Base-by-base conservation (phyloP, 768 basidiomycete genomes). In the Russula virescens region DNA sequence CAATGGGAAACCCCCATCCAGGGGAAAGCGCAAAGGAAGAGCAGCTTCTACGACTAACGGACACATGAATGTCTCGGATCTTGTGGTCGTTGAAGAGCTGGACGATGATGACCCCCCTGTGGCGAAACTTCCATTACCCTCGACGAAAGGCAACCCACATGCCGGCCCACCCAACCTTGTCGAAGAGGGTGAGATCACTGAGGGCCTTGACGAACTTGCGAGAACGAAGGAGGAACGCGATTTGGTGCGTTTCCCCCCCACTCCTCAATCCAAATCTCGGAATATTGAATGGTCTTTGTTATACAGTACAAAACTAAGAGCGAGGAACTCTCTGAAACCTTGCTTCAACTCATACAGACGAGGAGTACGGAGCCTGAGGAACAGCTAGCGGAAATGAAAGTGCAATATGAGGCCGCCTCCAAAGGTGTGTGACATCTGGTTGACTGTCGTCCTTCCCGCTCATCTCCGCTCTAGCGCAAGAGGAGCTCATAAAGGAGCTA, bases 331-430 rank as follows among this genome's bases (percentile, higher is more conserved):
- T 75, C 77, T 40, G 72, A 75, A 19, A 84, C 87, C 60, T 65
- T 91, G 19, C 81, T 89, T 46, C 83, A 88, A 62, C 70, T 83
- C 8, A 78, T 82, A 56, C 76, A 78, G 38, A 73, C 85, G 45
- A 81, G 87, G 49, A 72, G 77, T 45, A 88, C 88, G 6, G 90
- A 91, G 63, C 75, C 87, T 31, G 89, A 92, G 68, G 74, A 79
- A 60, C 69, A 79, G 16, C 69, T 85, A 53, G 75, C 78, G 60
- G 76, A 81, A 16, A 75, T 81, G 57, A 76, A 77, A 43, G 69
- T 75, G 19, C 81, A 83, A 57, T 82, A 81, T 61, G 79, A 87
- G 55, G 78, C 77, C 0, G 76, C 77, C 28, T 71, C 81, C 23
- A 76, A 79, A 70, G 80, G 90, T 88, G 69, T 58, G 76, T 58